These are phyloP conservation scores for Mucor piriformis DNA, from an alignment of 371 early-diverging fungal genomes.

Conservation along the genomic window DNA sequence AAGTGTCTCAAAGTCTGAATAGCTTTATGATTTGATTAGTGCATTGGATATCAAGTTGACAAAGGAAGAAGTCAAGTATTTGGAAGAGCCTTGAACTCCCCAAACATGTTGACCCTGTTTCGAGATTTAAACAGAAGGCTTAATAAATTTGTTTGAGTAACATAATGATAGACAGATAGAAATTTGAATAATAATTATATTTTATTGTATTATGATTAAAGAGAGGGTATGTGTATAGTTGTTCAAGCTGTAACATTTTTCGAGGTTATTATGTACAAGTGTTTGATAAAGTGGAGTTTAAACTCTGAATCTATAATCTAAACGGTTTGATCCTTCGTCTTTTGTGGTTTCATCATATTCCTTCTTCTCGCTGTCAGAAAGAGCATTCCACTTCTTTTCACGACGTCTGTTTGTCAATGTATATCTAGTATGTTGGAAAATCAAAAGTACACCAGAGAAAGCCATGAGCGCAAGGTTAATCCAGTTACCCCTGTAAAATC, in stretches of 20 bases:
- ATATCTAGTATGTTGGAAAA: conserved; percentile 33
- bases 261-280: too few relatives aligned
- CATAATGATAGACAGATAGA: too few relatives aligned
- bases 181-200: too few relatives aligned
- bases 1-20: too few relatives aligned
- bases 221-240: too few relatives aligned
- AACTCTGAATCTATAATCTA: conserved; percentile 40
- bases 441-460: conserved; percentile 13
- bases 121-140: not conserved
- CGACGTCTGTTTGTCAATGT: conserved; percentile 33
- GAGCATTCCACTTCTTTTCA: conserved; percentile 31
- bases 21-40: too few relatives aligned
- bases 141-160: too few relatives aligned
- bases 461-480: conserved; percentile 30
- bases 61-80: conserved; percentile 37
- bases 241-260: too few relatives aligned
- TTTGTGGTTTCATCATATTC: conserved; percentile 33
- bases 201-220: too few relatives aligned
- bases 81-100: conserved; percentile 36
- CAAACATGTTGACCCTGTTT: not conserved
- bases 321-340: conserved; percentile 36
- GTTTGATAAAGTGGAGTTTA: not conserved
- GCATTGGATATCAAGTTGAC: conserved; percentile 39
- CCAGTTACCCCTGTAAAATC: conserved; percentile 42
- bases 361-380: conserved; percentile 33